These are phyloP conservation scores for Cryptococcus amylolentus DNA, from an alignment of 1,284 basidiomycete species.

Conservation along the genomic window DNA sequence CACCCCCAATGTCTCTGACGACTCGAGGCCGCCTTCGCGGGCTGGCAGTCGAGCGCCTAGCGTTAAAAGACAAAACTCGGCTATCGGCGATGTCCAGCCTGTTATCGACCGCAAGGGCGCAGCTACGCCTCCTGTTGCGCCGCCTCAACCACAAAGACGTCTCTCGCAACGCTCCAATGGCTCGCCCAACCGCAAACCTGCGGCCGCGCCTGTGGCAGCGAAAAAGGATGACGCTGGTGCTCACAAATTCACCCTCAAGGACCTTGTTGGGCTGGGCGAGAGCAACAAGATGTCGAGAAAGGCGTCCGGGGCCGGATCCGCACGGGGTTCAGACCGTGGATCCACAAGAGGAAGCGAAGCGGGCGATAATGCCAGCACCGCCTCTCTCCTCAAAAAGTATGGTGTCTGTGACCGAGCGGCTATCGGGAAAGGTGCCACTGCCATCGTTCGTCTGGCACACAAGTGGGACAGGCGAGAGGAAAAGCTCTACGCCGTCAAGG, in stretches of 20 bases:
- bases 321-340: conserved; percentile 52
- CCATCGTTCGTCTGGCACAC: conserved; percentile 91
- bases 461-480: conserved; percentile 98
- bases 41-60: conserved; percentile 37
- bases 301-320: conserved; percentile 60
- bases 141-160: conserved; percentile 18
- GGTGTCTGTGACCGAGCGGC: conserved; percentile 95
- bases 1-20: conserved; percentile 32
- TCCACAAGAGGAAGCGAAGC: conserved; percentile 44
- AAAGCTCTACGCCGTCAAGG: conserved; percentile 98
- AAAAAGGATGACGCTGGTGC: conserved; percentile 47
- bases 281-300: conserved; percentile 64
- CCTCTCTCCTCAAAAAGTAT: conserved; percentile 77
- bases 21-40: conserved; percentile 35
- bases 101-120: conserved; percentile 23
- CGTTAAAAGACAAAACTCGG: conserved; percentile 29
- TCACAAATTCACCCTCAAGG: conserved; percentile 73
- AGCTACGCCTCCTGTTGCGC: conserved; percentile 12
- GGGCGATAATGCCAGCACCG: conserved; percentile 44
- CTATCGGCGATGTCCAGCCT: conserved; percentile 24
- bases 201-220: conserved; percentile 16
- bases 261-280: conserved; percentile 59
- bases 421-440: conserved; percentile 96
- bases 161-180: conserved; percentile 28
- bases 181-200: conserved; percentile 18